phyloP scores from a whole-genome alignment of 1,139 yeast species.

The Blastobotrys proliferans region DNA sequence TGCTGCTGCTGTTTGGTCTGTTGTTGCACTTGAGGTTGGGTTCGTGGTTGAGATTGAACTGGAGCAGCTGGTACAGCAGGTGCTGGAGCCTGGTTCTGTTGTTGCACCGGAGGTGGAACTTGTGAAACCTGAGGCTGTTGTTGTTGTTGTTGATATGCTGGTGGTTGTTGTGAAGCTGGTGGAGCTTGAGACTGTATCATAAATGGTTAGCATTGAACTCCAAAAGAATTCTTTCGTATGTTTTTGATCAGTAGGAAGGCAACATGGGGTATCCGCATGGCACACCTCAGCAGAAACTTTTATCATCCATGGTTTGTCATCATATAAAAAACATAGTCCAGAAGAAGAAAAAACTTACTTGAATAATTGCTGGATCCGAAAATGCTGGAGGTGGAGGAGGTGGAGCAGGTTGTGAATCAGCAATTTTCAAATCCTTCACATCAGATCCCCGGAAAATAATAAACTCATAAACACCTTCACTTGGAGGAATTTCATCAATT shows the following conservation, averaged over 20 bases:
- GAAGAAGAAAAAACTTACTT: constrained; percentile 15
- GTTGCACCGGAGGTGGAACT: constrained; percentile 26
- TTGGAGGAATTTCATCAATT: constrained; percentile 68
- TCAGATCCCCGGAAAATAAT: constrained; percentile 91
- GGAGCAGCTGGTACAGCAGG: constrained; percentile 31
- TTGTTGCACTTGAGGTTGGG: too few species aligned
- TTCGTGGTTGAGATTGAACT: constrained; percentile 33
- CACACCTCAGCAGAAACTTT: constrained; percentile 28
- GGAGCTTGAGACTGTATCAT: constrained; percentile 30
- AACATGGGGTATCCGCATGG: constrained; percentile 38
- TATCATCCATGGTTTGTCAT: constrained; percentile 16
- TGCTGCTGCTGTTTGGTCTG: constrained; percentile 22
- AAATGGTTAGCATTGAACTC: constrained; percentile 1
- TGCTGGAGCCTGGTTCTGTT: constrained; percentile 18
- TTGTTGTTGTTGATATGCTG: constrained; percentile 3
- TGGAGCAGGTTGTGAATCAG: constrained; percentile 47
- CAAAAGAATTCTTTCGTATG: too few species aligned
- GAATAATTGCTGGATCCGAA: constrained; percentile 34
- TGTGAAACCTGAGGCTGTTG: constrained; percentile 27
- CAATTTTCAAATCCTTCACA: constrained; percentile 81
- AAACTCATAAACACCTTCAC: constrained; percentile 66
- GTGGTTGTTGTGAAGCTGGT: constrained; percentile 15
- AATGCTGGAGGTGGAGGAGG: constrained; percentile 16
- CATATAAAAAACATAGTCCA: constrained; percentile 8
- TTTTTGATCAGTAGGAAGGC: constrained; percentile 42